phyloP scores from a whole-genome alignment of 2,329 filamentous ascomycete species.

The Botryotinia convoluta region DNA sequence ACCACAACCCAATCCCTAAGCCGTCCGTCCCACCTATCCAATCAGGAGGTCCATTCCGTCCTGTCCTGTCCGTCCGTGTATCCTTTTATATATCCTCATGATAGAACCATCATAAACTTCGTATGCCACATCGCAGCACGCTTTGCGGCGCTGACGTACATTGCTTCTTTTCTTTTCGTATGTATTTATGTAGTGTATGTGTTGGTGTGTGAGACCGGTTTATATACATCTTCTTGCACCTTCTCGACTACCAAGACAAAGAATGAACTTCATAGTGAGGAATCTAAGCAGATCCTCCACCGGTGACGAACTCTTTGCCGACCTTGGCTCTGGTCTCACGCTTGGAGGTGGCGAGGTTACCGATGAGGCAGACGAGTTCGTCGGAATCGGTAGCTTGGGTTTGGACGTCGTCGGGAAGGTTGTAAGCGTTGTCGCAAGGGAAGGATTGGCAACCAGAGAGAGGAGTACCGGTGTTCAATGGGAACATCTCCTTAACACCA shows the following conservation, averaged over 20 bases:
- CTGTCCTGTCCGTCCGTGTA: not conserved
- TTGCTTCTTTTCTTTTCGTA: not conserved
- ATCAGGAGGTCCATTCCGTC: not conserved
- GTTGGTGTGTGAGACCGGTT: not conserved
- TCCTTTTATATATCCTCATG: conserved; percentile 13
- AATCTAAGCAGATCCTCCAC: not conserved
- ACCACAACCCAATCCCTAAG: not conserved
- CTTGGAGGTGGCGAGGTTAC: conserved; percentile 27
- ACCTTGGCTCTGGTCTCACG: not conserved
- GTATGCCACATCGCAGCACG: conserved; percentile 16
- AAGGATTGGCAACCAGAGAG: conserved; percentile 52
- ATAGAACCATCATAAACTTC: conserved; percentile 7
- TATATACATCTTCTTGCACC: not conserved
- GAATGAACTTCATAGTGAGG: not conserved
- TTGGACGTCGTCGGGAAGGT: conserved; percentile 52
- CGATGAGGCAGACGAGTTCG: conserved; percentile 47
- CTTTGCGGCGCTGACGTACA: conserved; percentile 13
- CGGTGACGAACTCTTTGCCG: not conserved
- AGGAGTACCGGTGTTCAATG: conserved; percentile 39
- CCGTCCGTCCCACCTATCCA: not conserved
- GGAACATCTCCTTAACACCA: conserved; percentile 56
- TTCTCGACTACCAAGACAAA: not conserved
- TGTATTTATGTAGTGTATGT: not conserved
- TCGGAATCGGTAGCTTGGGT: conserved; percentile 51
- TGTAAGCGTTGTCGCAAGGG: conserved; percentile 56